Evolutionary conservation across 345 rosid genomes (phyloP), one percentile per base, ranked within the genome.

Genomic region (Melaleuca quinquenervia): DNA sequence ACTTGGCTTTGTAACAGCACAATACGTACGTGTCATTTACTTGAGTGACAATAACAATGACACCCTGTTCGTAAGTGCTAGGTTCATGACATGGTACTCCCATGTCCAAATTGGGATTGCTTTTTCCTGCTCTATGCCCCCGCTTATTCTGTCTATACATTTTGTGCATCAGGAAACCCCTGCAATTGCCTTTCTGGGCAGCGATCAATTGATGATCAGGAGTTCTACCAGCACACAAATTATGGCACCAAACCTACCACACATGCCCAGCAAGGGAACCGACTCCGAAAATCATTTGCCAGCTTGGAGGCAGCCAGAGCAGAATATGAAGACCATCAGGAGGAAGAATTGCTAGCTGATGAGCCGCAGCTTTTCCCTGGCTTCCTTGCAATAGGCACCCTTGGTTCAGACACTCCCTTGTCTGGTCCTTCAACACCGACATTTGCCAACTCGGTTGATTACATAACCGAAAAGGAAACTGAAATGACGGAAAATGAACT

Each of bases 381-480:
- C 41, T 95, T 95, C 86, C 96, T 94, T 74, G 95, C 98, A 22
- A 95, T 94, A 26, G 97, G 98, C 1, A 94, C 97, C 75, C 90
- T 95, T 60, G 98, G 97, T 82, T 92, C 92, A 15, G 96, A 95
- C 64, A 87, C 92, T 52, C 85, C 85, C 74, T 86, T 76, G 82
- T 85, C 91, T 1, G 89, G 88, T 26, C 97, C 95, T 18, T 89
- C 97, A 53, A 94, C 96, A 22, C 98, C 98, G 53, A 91, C 98
- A 75, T 94, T 95, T 85, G 84, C 92, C 50, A 85, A 93, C 88
- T 93, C 95, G 13, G 88, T 93, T 1, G 96, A 94, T 88, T 91
- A 92, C 54, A 93, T 93, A 62, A 90, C 96, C 11, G 94, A 93
- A 83, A 92, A 92, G 82, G 94, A 95, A 87, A 91, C 94, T 44